Evolutionary conservation across 371 early-diverging fungal species (phyloP).

Genomic region (Mortierella sp.): DNA sequence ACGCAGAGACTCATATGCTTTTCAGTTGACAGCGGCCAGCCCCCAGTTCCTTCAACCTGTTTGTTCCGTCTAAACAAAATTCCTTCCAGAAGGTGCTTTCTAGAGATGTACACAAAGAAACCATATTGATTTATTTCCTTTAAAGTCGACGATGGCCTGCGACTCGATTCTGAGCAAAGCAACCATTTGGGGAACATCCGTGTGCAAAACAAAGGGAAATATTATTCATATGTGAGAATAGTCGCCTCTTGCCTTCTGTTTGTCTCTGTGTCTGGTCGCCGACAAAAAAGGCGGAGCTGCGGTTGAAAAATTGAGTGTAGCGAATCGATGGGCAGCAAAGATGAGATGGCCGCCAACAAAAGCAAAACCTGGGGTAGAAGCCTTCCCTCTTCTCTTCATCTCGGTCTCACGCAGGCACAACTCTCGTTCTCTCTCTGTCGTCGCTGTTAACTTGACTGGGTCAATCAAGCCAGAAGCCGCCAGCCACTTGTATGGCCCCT

Average conservation of each 20-base stretch:
- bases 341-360: slow-evolving; percentile 9
- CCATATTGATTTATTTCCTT: slow-evolving; percentile 2
- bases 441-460: not conserved
- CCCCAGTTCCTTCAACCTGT: not conserved
- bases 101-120: not conserved
- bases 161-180: not conserved
- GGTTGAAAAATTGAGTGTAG: not conserved
- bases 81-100: slow-evolving; percentile 10
- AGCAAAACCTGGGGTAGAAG: slow-evolving; percentile 9
- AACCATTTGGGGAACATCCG: slow-evolving; percentile 11
- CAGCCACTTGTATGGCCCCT: not conserved
- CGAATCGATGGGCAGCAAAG: not conserved
- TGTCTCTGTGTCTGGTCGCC: not conserved
- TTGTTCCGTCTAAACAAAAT: not conserved
- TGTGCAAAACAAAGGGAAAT: not conserved
- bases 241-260: not conserved
- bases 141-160: slow-evolving; percentile 9
- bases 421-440: not conserved
- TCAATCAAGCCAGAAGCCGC: not conserved
- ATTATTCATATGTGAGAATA: not conserved
- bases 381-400: not conserved
- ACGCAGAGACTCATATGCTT: not conserved
- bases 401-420: not conserved
- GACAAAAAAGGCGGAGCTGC: slow-evolving; percentile 1
- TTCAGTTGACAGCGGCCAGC: not conserved